Evolutionary conservation across 257 asterid genomes (phyloP), one percentile per base, ranked within the genome.

Genomic region (Solanum peruvianum): DNA sequence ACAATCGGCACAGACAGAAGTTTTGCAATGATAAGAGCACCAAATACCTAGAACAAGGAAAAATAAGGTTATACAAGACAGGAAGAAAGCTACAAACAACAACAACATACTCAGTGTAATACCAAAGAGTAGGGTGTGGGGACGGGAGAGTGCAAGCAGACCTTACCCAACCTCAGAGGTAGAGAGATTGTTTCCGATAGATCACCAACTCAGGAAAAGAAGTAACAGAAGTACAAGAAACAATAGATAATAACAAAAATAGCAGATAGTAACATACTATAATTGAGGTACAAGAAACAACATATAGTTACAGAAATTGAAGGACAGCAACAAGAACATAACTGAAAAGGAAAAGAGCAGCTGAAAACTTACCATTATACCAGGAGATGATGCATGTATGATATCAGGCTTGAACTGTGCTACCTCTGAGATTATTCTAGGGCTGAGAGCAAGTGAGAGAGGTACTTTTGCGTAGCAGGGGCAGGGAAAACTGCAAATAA

Each of bases 371-470:
- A 96, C 99, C 99, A 97, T 97, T 86, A 97, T 93, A 52, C 99
- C 99, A 6, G 99, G 99, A 83, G 99, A 97, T 44, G 99, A 95
- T 60, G 99, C 99, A 52, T 97, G 99, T 89, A 97, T 94, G 64
- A 97, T 96, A 86, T 97, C 99, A 23, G 99, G 99, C 93, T 95
- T 97, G 93, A 97, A 97, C 70, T 90, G 88, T 47, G 98, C 93
- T 31, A 97, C 99, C 37, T 94, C 99, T 83, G 99, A 96, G 86
- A 97, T 96, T 77, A 97, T 97, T 93, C 99, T 93, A 58, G 99
- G 99, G 93, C 99, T 97, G 87, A 97, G 99, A 80, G 99, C 99
- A 35, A 97, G 93, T 35, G 99, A 96, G 78, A 97, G 95, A 10
- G 99, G 99, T 47, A 97, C 98, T 82, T 96, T 97, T 70, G 93